Evolutionary conservation across 2,329 filamentous ascomycete genomes (phyloP), one percentile per base, ranked within the genome.

Genomic region (Phoma sp.): DNA sequence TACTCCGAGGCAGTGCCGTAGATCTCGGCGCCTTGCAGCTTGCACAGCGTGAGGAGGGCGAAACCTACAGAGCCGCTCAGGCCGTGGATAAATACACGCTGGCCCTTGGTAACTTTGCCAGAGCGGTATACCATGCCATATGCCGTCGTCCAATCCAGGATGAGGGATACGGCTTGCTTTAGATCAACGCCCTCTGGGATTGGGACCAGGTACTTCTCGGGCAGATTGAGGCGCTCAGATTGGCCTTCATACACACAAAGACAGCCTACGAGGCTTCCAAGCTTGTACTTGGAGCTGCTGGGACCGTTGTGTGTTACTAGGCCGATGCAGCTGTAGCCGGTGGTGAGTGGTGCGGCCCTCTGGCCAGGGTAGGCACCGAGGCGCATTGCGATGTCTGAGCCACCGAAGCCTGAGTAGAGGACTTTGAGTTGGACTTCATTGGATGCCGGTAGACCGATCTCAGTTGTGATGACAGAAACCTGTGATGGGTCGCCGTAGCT

Each of bases 11-110:
- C 80, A 0, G 81, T 83, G 26, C 81, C 81, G 64, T 81, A 82
- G 14, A 82, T 75, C 15, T 72, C 69, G 18, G 80, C 81, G 18
- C 81, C 81, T 38, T 74, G 67, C 4, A 77, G 64, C 42, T 75
- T 72, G 57, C 76, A 77, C 3, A 83, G 68, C 1, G 66, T 71
- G 68, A 79, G 74, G 18, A 77, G 33, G 0, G 75, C 80, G 47
- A 72, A 77, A 15, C 81, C 80, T 1, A 83, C 80, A 7, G 80
- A 79, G 25, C 81, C 81, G 56, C 79, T 81, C 20, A 82, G 66
- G 29, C 80, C 79, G 63, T 83, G 81, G 15, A 83, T 66, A 60
- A 83, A 83, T 37, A 83, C 79, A 18, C 76, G 75, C 48, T 81
- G 74, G 25, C 79, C 80, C 23, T 70, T 67, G 1, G 65, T 42